These are phyloP conservation scores for Piloderma croceum DNA, from an alignment of 768 basidiomycete species.

Conservation along the genomic window DNA sequence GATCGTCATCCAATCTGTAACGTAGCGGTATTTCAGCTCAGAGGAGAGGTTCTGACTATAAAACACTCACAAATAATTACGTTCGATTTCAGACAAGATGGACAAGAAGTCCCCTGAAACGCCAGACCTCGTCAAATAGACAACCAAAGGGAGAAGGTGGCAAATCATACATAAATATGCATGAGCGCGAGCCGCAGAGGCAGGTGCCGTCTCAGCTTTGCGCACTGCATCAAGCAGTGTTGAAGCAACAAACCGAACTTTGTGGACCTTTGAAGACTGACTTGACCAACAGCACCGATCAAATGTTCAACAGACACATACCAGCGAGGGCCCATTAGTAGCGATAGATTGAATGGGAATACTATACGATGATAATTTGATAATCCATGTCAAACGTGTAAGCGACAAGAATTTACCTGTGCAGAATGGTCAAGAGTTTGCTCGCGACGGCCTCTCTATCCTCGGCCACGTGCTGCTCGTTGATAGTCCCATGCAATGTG, in stretches of 20 bases:
- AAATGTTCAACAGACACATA: constrained; percentile 18
- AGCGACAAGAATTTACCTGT: constrained; percentile 44
- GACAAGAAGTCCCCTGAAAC: constrained; percentile 83
- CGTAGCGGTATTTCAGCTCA: constrained; percentile 10
- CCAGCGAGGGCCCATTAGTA: constrained; percentile 79
- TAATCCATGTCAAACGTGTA: constrained; percentile 1
- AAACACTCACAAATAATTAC: constrained; percentile 71
- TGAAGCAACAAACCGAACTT: constrained; percentile 91
- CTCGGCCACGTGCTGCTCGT: constrained; percentile 61
- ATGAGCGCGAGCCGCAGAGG: constrained; percentile 78
- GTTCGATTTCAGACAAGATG: constrained; percentile 86
- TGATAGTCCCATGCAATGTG: constrained; percentile 57
- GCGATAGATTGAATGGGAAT: constrained; percentile 93
- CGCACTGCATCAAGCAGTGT: constrained; percentile 81
- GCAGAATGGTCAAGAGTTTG: constrained; percentile 80
- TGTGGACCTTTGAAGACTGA: constrained; percentile 58
- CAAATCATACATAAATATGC: constrained; percentile 70
- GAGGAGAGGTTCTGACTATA: background rate
- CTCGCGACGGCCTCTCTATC: constrained; percentile 82
- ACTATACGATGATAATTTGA: constrained; percentile 33
- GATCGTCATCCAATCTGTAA: constrained; percentile 60
- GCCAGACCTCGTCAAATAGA: constrained; percentile 8
- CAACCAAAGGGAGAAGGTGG: constrained; percentile 4
- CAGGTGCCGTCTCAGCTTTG: constrained; percentile 74
- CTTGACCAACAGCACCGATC: background rate